Evolutionary conservation across 2,329 filamentous ascomycete genomes (phyloP).

Genomic region (Penicillium sp.): DNA sequence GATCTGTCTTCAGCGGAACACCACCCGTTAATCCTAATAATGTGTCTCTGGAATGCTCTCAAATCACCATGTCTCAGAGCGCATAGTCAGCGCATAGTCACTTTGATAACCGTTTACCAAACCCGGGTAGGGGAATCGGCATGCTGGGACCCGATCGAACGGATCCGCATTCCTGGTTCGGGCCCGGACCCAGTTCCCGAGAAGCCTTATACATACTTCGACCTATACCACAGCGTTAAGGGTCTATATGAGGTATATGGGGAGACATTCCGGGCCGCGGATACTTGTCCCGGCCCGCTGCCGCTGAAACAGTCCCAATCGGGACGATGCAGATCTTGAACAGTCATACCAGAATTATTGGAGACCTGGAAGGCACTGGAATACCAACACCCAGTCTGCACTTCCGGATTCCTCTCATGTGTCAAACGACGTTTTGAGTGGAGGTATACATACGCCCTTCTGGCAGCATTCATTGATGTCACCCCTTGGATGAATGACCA

Average conservation of each 20-base stretch:
- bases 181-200: slow-evolving; percentile 9
- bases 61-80: neutral
- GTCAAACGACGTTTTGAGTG: too few relatives aligned
- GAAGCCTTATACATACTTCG: neutral
- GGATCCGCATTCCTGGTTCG: slow-evolving; percentile 17
- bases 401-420: too few relatives aligned
- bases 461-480: neutral
- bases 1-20: neutral
- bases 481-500: neutral
- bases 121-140: slow-evolving; percentile 2
- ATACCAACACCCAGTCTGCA: neutral
- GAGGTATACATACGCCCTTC: too few relatives aligned
- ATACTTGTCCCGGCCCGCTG: slow-evolving; percentile 5
- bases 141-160: slow-evolving; percentile 15
- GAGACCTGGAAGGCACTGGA: neutral
- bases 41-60: slow-evolving; percentile 1
- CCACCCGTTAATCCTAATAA: neutral
- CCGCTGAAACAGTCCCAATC: neutral
- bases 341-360: neutral
- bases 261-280: slow-evolving; percentile 8
- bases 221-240: neutral
- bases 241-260: too few relatives aligned
- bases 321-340: neutral
- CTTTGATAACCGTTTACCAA: neutral
- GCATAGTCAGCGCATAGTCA: neutral